Evolutionary conservation across 257 asterid species (phyloP).

Genomic region (Salvia rosmarinus): DNA sequence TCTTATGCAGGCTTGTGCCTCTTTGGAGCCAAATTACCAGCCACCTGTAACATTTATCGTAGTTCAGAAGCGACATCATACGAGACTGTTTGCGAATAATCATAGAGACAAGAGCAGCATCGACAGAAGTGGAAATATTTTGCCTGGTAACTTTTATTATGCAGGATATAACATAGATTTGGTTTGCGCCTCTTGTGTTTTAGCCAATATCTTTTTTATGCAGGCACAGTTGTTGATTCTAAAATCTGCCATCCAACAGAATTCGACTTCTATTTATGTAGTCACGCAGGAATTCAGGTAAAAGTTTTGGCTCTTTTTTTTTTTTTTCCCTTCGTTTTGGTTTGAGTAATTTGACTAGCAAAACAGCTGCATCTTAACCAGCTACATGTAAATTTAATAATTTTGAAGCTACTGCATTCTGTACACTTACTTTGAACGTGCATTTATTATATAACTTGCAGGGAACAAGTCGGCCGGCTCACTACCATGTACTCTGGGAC

Average conservation of each 20-base stretch:
- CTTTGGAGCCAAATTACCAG: constrained; percentile 93
- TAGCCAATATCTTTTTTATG: too few relatives aligned
- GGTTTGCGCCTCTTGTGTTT: neutral
- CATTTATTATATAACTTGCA: constrained; percentile 32
- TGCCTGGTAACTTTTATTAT: constrained; percentile 64
- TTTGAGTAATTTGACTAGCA: neutral
- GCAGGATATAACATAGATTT: neutral
- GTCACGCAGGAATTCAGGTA: constrained; percentile 99
- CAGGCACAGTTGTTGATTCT: constrained; percentile 95
- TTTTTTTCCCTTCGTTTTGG: too few relatives aligned
- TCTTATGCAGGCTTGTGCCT: constrained; percentile 83
- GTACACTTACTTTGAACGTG: neutral
- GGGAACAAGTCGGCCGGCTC: constrained; percentile 99
- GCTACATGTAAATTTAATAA: too few relatives aligned
- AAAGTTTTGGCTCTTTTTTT: neutral
- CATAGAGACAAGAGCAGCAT: constrained; percentile 88
- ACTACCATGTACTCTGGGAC: constrained; percentile 97
- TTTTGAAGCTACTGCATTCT: too few relatives aligned
- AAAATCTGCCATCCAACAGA: constrained; percentile 98
- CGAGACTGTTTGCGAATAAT: constrained; percentile 86
- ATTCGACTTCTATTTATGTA: constrained; percentile 92
- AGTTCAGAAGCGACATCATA: constrained; percentile 96
- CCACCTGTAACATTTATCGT: constrained; percentile 96
- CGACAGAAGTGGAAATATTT: constrained; percentile 89
- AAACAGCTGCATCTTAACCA: neutral